Evolutionary conservation across 2,329 filamentous ascomycete species (phyloP).

Genomic region (Hypoxylon sp.): DNA sequence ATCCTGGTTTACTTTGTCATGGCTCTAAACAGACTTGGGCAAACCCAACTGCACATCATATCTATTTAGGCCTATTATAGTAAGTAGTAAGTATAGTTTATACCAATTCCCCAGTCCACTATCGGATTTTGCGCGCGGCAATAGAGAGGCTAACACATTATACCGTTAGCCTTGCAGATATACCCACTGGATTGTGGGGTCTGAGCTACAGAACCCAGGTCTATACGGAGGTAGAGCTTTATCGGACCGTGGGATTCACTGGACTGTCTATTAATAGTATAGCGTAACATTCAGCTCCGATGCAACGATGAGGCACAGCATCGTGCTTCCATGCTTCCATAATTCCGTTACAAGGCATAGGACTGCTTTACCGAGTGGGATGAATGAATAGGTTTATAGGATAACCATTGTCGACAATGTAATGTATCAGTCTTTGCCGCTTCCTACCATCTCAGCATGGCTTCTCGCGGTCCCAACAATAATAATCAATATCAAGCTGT

Average conservation of each 20-base stretch:
- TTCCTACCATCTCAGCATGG: conserved; percentile 5
- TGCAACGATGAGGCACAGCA: conserved; percentile 18
- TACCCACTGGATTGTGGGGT: not conserved
- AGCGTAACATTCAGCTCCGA: conserved; percentile 6
- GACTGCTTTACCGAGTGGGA: conserved; percentile 2
- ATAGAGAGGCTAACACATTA: not conserved
- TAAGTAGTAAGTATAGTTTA: not conserved
- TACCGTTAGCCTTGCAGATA: not conserved
- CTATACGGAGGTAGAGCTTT: conserved; percentile 2
- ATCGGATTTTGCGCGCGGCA: conserved; percentile 9
- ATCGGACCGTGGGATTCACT: conserved; percentile 3
- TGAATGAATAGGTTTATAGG: not conserved
- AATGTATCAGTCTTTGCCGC: conserved; percentile 2
- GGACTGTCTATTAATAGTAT: conserved; percentile 17
- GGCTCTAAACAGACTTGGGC: not conserved
- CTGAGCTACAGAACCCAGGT: not conserved
- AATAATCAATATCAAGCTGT: conserved; percentile 13
- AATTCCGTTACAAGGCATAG: conserved; percentile 9
- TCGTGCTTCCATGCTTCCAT: not conserved
- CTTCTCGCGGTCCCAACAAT: conserved; percentile 12
- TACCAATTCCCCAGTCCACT: not conserved
- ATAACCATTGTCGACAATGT: not conserved
- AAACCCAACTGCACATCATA: not conserved
- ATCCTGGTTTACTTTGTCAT: not conserved
- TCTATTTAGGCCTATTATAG: not conserved